Evolutionary conservation across 2,329 filamentous ascomycete genomes (phyloP).

Genomic region (Corinectria fuckeliana): DNA sequence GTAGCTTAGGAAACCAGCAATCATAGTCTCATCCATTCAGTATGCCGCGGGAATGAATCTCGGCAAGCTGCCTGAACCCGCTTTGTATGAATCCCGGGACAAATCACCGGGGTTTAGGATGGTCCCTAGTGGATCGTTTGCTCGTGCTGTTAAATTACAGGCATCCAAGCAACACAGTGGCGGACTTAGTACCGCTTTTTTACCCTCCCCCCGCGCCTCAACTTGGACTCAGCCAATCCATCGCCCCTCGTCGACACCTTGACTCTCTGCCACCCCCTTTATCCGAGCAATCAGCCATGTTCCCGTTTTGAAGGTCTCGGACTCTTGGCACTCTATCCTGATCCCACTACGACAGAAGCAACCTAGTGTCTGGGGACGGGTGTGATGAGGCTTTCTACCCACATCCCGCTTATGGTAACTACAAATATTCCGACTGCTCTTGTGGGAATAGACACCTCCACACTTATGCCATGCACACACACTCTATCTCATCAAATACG

Average conservation of each 20-base stretch:
- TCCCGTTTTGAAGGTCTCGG: background rate
- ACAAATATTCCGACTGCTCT: background rate
- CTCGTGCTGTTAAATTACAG: background rate
- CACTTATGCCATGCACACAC: background rate
- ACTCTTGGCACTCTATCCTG: background rate
- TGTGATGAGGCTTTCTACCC: background rate
- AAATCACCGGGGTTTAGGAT: background rate
- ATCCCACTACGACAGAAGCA: background rate
- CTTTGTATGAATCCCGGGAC: background rate
- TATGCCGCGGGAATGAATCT: background rate
- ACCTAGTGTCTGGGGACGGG: background rate
- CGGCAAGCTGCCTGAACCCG: background rate
- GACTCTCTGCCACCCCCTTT: no score
- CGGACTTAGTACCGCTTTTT: background rate
- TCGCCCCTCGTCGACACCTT: no score
- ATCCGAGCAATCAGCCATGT: background rate
- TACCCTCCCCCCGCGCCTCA: background rate
- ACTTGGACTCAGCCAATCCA: background rate
- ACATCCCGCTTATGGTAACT: background rate
- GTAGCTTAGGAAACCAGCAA: background rate
- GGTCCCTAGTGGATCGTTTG: background rate
- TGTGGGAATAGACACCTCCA: background rate
- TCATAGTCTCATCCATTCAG: background rate
- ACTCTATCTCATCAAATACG: background rate
- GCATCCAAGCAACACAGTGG: background rate